These are phyloP conservation scores for Aspergillus baeticus DNA, from an alignment of 495 filamentous ascomycete species.

Conservation along the genomic window DNA sequence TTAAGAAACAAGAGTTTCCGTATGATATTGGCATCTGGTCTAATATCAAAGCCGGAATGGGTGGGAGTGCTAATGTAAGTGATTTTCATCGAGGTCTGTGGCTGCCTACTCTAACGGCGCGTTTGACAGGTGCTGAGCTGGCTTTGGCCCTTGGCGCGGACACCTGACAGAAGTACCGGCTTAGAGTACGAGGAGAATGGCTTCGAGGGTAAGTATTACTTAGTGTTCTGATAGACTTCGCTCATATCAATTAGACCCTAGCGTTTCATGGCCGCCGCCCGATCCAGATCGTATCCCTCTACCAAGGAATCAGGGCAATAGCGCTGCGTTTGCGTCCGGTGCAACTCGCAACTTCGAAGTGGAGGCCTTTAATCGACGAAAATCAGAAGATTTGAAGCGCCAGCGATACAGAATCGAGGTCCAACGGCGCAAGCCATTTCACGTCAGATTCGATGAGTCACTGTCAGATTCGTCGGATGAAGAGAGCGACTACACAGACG, in stretches of 20 bases:
- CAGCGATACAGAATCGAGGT: conserved; percentile 25
- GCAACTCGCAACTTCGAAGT: conserved; percentile 47
- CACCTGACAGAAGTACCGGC: conserved; percentile 54
- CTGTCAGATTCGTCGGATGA: conserved; percentile 26
- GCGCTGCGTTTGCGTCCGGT: conserved; percentile 34
- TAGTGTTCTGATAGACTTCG: background rate
- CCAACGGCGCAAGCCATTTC: conserved; percentile 50
- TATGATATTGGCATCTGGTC: conserved; percentile 88
- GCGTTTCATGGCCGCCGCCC: conserved; percentile 76
- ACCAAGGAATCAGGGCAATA: conserved; percentile 24
- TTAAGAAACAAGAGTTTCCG: conserved; percentile 76
- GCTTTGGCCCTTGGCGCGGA: conserved; percentile 63
- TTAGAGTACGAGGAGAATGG: conserved; percentile 79
- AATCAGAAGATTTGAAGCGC: conserved; percentile 53
- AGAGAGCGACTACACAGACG: conserved; percentile 21
- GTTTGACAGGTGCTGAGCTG: conserved; percentile 47
- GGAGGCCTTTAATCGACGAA: conserved; percentile 55
- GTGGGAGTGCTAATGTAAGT: conserved; percentile 51
- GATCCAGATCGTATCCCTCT: conserved; percentile 80
- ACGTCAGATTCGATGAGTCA: conserved; percentile 41
- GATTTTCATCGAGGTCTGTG: background rate
- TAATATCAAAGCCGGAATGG: conserved; percentile 77
- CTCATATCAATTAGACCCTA: conserved; percentile 38
- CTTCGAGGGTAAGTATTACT: conserved; percentile 65
- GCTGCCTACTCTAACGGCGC: background rate